phyloP scores from a whole-genome alignment of 2,329 filamentous ascomycete species.

The Raffaelea arxii region DNA sequence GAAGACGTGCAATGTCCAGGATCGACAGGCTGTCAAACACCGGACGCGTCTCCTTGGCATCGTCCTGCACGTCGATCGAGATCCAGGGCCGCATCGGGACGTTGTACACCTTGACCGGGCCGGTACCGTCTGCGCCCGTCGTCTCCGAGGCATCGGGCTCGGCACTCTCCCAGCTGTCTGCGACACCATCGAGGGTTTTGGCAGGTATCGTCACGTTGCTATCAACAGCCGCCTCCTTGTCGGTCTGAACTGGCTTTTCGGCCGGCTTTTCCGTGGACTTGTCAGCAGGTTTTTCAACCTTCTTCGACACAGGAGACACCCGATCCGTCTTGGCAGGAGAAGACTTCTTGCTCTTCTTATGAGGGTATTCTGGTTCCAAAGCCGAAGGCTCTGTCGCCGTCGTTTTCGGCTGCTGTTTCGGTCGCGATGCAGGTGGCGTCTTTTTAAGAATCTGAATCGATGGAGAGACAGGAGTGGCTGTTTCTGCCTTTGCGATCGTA shows the following conservation, averaged over 20 bases:
- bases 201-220: too few species aligned
- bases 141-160: slow-evolving; percentile 60
- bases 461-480: too few species aligned
- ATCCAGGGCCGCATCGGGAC: slow-evolving; percentile 97
- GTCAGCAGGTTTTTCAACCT: too few species aligned
- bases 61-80: slow-evolving; percentile 64
- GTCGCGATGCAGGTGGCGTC: slow-evolving; percentile 27
- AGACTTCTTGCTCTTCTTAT: background rate
- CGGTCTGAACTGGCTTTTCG: too few species aligned
- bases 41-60: slow-evolving; percentile 44
- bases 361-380: too few species aligned
- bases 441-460: slow-evolving; percentile 44
- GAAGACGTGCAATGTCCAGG: slow-evolving; percentile 86
- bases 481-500: too few species aligned
- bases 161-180: slow-evolving; percentile 88
- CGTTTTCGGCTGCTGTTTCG: background rate
- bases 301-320: too few species aligned
- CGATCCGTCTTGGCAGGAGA: too few species aligned
- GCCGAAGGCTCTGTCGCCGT: background rate
- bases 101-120: slow-evolving; percentile 74
- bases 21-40: slow-evolving; percentile 69
- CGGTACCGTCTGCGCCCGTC: slow-evolving; percentile 53
- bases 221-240: slow-evolving; percentile 49
- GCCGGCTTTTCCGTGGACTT: too few species aligned
- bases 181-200: slow-evolving; percentile 53